Conservation (phyloP, 768 basidiomycete species). For the Tricholoma sp. region DNA sequence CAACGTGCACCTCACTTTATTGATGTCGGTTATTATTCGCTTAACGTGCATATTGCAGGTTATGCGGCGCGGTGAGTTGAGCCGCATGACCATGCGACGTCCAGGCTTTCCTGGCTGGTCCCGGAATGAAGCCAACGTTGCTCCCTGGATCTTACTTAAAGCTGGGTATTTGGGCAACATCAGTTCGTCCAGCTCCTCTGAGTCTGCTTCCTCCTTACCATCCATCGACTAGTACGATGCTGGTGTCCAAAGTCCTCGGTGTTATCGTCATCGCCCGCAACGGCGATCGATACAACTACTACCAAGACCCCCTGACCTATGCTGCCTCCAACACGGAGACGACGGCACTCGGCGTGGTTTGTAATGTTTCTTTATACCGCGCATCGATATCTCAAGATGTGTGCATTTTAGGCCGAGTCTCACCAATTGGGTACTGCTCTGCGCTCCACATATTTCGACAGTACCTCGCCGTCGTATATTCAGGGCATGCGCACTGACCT, state of each 20-base stretch:
- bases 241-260: slow-evolving; percentile 64
- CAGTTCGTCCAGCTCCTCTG: slow-evolving; percentile 13
- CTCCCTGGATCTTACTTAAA: slow-evolving; percentile 4
- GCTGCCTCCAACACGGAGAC: slow-evolving; percentile 58
- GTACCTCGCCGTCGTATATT: slow-evolving; percentile 66
- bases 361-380: slow-evolving; percentile 11
- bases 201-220: slow-evolving; percentile 10
- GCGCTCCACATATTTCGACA: slow-evolving; percentile 61
- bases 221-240: slow-evolving; percentile 23
- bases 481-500: slow-evolving; percentile 59
- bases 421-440: slow-evolving; percentile 58
- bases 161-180: not conserved
- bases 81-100: slow-evolving; percentile 10
- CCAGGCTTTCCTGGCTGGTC: slow-evolving; percentile 4
- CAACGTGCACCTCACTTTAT: slow-evolving; percentile 1
- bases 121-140: slow-evolving; percentile 3
- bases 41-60: not conserved
- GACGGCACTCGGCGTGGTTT: slow-evolving; percentile 71
- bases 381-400: not conserved
- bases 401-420: slow-evolving; percentile 50
- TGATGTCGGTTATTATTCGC: slow-evolving; percentile 1
- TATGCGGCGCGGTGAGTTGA: slow-evolving; percentile 3
- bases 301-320: slow-evolving; percentile 71
- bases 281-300: slow-evolving; percentile 65
- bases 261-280: slow-evolving; percentile 76